Evolutionary conservation across 371 early-diverging fungal species (phyloP).

Genomic region (Umbelopsis sp.): DNA sequence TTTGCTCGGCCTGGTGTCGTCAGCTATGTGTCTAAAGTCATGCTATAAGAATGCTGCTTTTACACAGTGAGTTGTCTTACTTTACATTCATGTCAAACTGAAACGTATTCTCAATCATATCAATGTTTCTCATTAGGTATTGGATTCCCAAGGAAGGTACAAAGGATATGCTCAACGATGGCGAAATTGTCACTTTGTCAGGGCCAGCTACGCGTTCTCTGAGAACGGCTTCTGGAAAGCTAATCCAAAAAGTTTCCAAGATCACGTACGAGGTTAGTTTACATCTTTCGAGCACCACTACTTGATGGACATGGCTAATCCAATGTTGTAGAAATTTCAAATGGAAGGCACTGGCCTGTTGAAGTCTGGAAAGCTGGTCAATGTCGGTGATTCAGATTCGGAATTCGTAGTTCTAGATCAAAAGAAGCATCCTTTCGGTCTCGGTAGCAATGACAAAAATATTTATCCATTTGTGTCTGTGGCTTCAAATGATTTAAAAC

Average conservation of each 20-base stretch:
- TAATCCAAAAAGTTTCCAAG: conserved; percentile 33
- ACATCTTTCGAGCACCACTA: not conserved
- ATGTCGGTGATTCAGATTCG: conserved; percentile 26
- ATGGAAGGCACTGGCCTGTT: conserved; percentile 45
- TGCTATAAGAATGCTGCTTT: not conserved
- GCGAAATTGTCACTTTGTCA: conserved; percentile 27
- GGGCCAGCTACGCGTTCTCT: conserved; percentile 24
- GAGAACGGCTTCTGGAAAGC: conserved; percentile 24
- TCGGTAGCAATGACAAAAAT: conserved; percentile 24
- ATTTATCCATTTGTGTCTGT: conserved; percentile 39
- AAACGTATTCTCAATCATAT: not conserved
- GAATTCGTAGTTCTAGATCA: conserved; percentile 25
- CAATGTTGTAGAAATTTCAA: conserved; percentile 31
- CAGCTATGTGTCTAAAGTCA: not conserved
- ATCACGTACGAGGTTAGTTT: conserved; percentile 29
- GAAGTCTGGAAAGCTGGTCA: conserved; percentile 33
- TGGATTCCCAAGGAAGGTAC: conserved; percentile 45
- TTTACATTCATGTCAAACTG: not conserved
- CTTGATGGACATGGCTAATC: not conserved
- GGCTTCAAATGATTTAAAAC: conserved; percentile 34
- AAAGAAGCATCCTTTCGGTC: conserved; percentile 29
- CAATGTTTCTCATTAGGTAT: conserved; percentile 19
- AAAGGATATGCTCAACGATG: conserved; percentile 40
- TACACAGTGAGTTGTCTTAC: not conserved
- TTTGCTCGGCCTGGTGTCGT: not conserved